A percentile compares a stretch with the other conserved stretches of the same genome.
These are phyloP conservation scores for Tephrocybe sp. DNA, from an alignment of 768 basidiomycete genomes.

Conservation along the genomic window DNA sequence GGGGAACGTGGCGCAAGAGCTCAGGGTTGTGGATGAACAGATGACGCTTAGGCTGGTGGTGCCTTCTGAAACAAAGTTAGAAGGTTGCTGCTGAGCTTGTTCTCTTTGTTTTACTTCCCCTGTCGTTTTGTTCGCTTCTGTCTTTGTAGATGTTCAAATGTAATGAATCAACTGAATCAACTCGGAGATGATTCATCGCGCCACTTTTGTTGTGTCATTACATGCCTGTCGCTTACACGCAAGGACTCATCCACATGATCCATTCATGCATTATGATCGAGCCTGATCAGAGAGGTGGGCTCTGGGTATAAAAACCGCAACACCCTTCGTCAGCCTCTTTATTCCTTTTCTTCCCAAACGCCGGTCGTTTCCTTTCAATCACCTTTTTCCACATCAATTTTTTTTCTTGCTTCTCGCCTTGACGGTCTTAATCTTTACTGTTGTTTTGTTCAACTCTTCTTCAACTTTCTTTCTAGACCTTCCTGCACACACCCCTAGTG, in stretches of 20 bases:
- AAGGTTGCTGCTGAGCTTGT: neutral
- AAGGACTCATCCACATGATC: too few relatives aligned
- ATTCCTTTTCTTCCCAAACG: slow-evolving; percentile 16
- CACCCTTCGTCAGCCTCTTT: slow-evolving; percentile 15
- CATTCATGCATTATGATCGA: slow-evolving; percentile 8
- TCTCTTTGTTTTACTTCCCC: neutral
- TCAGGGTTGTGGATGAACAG: slow-evolving; percentile 4
- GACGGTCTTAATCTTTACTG: slow-evolving; percentile 5
- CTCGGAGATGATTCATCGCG: too few relatives aligned
- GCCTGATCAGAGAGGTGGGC: neutral
- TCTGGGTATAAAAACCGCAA: slow-evolving; percentile 5
- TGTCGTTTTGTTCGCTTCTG: neutral
- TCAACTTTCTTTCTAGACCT: neutral
- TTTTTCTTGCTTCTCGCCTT: slow-evolving; percentile 4
- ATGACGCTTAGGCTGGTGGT: slow-evolving; percentile 19
- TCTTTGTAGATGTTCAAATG: neutral
- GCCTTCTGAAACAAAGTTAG: neutral
- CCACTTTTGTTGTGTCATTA: too few relatives aligned
- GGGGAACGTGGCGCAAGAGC: slow-evolving; percentile 5
- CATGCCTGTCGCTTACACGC: too few relatives aligned
- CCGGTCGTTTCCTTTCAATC: slow-evolving; percentile 15
- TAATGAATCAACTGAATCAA: neutral
- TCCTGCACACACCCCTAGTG: neutral
- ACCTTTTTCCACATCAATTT: neutral
- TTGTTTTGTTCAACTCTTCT: neutral